A percentile compares a stretch with the other conserved stretches of the same genome.
Evolutionary conservation across 495 filamentous ascomycete genomes (phyloP).

Genomic region (Hypoxylon trugodes): DNA sequence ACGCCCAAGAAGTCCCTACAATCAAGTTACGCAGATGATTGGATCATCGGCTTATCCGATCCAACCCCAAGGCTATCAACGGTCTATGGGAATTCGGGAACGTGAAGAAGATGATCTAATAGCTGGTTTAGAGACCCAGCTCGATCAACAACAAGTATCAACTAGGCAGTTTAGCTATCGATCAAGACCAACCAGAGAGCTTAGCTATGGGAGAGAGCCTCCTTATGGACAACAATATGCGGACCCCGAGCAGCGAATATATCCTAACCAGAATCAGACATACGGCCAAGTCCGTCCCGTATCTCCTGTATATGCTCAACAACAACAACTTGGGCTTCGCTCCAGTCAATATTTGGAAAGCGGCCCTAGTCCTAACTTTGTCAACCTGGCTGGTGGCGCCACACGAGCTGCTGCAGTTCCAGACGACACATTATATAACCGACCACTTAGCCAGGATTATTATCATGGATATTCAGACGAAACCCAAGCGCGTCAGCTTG

Average conservation of each 20-base stretch:
- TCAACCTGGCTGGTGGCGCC: slow-evolving; percentile 29
- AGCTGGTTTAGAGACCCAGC: slow-evolving; percentile 38
- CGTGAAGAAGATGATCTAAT: slow-evolving; percentile 33
- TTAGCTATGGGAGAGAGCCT: background rate
- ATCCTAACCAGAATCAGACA: background rate
- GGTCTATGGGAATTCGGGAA: background rate
- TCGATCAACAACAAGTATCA: slow-evolving; percentile 31
- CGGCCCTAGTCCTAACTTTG: slow-evolving; percentile 8
- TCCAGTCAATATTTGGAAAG: slow-evolving; percentile 14
- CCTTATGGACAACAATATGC: background rate
- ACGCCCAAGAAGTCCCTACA: background rate
- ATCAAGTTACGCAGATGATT: background rate
- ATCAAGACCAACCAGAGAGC: background rate
- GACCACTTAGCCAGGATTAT: slow-evolving; percentile 43
- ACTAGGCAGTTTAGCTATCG: slow-evolving; percentile 4
- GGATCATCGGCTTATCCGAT: background rate
- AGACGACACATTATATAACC: slow-evolving; percentile 29
- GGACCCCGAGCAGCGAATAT: background rate
- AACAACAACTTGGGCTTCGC: background rate
- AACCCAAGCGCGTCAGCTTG: slow-evolving; percentile 35
- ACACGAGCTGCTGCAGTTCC: slow-evolving; percentile 17
- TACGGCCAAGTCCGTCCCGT: background rate
- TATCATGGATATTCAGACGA: slow-evolving; percentile 45
- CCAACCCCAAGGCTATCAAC: background rate
- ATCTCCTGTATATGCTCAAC: slow-evolving; percentile 5